Evolutionary conservation across 148 eudicot species (phyloP).

Genomic region (Rhododendron griersonianum): DNA sequence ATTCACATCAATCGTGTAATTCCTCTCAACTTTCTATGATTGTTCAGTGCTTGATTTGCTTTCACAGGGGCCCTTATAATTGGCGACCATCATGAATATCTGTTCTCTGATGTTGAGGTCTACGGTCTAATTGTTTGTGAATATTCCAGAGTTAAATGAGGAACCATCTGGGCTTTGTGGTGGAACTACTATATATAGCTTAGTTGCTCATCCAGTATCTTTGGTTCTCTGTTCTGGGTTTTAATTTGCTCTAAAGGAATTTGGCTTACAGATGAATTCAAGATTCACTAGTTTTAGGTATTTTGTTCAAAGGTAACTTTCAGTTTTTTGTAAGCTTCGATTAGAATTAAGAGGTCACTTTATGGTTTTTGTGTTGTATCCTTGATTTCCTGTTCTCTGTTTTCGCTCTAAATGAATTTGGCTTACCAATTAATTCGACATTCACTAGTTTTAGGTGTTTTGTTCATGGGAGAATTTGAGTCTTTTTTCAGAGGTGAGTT

Average conservation of each 20-base stretch:
- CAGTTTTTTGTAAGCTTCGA: not conserved
- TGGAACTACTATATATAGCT: not conserved
- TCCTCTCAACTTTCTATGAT: not conserved
- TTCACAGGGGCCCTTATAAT: too few relatives aligned
- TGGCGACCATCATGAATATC: not conserved
- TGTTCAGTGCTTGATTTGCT: not conserved
- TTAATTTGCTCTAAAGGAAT: not conserved
- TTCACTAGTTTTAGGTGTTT: not conserved
- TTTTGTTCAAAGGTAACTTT: not conserved
- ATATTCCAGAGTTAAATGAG: not conserved
- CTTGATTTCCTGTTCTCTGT: not conserved
- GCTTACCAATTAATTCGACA: too few relatives aligned
- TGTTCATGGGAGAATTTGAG: not conserved
- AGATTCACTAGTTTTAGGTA: not conserved
- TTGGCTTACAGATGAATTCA: not conserved
- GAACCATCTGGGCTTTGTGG: not conserved
- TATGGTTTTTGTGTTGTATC: not conserved
- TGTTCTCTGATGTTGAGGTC: not conserved
- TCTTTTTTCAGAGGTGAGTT: not conserved
- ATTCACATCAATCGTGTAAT: conserved; percentile 1
- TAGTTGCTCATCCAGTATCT: not conserved
- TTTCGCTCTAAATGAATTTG: not conserved
- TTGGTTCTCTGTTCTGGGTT: not conserved
- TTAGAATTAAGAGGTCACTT: not conserved
- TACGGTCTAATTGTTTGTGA: not conserved